Evolutionary conservation across 208 protist species (phyloP).

Genomic region (Acanthamoeba culbertsoni): DNA sequence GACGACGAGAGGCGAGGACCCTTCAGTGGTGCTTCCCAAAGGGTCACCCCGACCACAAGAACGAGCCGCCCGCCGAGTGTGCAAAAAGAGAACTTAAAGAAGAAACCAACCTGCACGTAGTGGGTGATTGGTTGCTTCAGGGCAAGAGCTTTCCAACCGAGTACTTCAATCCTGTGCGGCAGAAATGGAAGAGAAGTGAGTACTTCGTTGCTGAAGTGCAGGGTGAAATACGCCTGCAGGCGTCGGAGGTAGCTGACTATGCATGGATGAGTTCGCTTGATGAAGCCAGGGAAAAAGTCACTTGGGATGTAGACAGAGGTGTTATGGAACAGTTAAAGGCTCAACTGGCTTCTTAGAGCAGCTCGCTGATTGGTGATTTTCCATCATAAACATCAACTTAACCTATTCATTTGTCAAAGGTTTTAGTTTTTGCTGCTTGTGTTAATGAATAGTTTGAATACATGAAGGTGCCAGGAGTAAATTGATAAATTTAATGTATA

Average conservation of each 20-base stretch:
- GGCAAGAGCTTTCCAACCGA: neutral
- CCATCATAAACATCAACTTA: too few species aligned
- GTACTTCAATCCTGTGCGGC: neutral
- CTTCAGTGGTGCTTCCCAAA: neutral
- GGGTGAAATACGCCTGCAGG: neutral
- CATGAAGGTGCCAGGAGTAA: too few species aligned
- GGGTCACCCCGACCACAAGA: neutral
- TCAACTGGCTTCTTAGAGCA: neutral
- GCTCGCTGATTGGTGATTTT: too few species aligned
- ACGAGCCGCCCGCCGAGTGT: neutral
- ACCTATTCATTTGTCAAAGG: too few species aligned
- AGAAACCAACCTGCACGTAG: neutral
- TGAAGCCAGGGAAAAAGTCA: neutral
- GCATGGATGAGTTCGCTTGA: neutral
- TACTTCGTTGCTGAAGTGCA: neutral
- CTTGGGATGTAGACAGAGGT: neutral
- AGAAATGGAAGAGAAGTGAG: neutral
- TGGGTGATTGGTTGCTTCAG: neutral
- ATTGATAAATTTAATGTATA: too few species aligned
- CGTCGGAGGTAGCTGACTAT: neutral
- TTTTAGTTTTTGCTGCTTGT: too few species aligned
- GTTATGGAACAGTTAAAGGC: neutral
- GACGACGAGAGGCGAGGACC: neutral
- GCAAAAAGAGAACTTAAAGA: neutral
- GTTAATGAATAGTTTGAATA: too few species aligned